Evolutionary conservation across 2,329 filamentous ascomycete genomes (phyloP).

Genomic region (Penicillium occitanis): DNA sequence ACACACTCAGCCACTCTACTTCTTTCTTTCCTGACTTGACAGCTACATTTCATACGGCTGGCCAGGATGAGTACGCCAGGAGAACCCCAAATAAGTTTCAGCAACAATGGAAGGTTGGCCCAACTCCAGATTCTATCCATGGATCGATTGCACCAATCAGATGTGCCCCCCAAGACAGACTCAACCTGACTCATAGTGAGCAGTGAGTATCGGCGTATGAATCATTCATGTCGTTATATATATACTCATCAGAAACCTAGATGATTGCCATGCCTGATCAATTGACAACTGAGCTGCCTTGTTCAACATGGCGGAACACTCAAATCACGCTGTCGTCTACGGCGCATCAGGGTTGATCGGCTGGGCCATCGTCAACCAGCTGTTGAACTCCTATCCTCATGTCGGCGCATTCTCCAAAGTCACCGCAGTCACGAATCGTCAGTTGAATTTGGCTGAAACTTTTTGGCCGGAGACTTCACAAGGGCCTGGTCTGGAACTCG

Average conservation of each 20-base stretch:
- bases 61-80: neutral
- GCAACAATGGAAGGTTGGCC: neutral
- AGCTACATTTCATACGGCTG: neutral
- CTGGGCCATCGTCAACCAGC: neutral
- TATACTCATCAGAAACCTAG: neutral
- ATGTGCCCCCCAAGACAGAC: neutral
- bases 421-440: neutral
- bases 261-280: neutral
- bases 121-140: neutral
- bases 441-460: neutral
- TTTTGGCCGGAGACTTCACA: neutral
- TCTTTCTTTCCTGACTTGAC: neutral
- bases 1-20: slow-evolving; percentile 3
- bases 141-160: neutral
- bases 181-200: neutral
- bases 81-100: neutral
- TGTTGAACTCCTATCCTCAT: neutral
- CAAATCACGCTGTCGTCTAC: neutral
- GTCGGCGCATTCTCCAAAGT: neutral
- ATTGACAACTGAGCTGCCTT: neutral
- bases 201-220: neutral
- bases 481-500: neutral
- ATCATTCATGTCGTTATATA: neutral
- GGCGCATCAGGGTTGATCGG: neutral
- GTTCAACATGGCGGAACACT: neutral